Percentiles rank a stretch among this genome's conserved stretches.
Evolutionary conservation across 1,139 yeast species (phyloP).

Genomic region (Kodamaea sp.): DNA sequence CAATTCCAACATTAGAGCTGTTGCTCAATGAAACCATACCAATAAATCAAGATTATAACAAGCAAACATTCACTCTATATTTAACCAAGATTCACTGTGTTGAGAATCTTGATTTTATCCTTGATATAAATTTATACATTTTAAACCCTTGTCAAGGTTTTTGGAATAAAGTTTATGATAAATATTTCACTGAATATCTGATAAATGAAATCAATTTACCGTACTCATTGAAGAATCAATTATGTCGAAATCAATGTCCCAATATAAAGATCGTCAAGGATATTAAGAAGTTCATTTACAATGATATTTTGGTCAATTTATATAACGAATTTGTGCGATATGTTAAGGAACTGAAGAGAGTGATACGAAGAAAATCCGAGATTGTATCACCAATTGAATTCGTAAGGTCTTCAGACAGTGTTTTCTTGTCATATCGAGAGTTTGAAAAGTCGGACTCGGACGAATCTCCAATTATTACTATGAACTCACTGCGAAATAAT

Average conservation of each 20-base stretch:
- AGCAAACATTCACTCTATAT: conserved; percentile 23
- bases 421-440: not conserved
- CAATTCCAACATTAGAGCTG: conserved; percentile 12
- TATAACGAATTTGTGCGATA: conserved; percentile 31
- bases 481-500: conserved; percentile 3
- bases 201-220: conserved; percentile 37
- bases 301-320: conserved; percentile 29
- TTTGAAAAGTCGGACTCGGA: conserved; percentile 5
- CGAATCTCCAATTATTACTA: not conserved
- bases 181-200: conserved; percentile 26
- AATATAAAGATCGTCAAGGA: conserved; percentile 6
- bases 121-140: conserved; percentile 26
- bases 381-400: conserved; percentile 9
- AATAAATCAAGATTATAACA: conserved; percentile 7
- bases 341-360: conserved; percentile 12
- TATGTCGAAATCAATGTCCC: conserved; percentile 4
- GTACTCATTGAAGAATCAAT: conserved; percentile 11
- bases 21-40: conserved; percentile 6
- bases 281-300: conserved; percentile 28
- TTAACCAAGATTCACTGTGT: conserved; percentile 31
- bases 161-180: conserved; percentile 27
- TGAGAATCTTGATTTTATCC: conserved; percentile 35
- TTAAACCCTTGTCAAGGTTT: conserved; percentile 12
- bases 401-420: not conserved
- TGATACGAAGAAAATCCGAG: conserved; percentile 8